phyloP scores from a whole-genome alignment of 495 filamentous ascomycete genomes.

The Tuber borchii region DNA sequence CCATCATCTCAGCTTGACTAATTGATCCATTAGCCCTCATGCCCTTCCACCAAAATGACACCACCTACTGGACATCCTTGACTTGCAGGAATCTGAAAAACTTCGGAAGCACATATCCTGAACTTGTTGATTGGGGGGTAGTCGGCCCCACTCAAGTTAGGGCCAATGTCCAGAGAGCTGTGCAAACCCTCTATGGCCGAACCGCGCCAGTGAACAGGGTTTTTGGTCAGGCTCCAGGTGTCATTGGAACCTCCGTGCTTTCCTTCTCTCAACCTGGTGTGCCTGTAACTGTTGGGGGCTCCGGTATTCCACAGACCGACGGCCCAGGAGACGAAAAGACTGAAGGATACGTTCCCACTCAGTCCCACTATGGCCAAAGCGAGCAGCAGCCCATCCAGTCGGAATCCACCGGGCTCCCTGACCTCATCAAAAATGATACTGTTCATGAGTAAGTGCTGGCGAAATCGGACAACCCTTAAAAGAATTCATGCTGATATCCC shows the following conservation, averaged over 20 bases:
- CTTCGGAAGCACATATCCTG: constrained; percentile 51
- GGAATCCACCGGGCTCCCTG: not conserved
- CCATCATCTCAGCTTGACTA: not conserved
- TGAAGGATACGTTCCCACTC: constrained; percentile 11
- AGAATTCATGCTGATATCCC: not conserved
- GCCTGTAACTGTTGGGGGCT: not conserved
- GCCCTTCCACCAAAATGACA: constrained; percentile 44
- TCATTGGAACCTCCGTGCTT: not conserved
- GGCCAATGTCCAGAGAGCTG: constrained; percentile 37
- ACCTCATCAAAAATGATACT: constrained; percentile 20
- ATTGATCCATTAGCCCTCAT: constrained; percentile 29
- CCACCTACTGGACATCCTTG: constrained; percentile 40
- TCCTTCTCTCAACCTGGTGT: constrained; percentile 2
- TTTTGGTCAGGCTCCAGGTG: constrained; percentile 19
- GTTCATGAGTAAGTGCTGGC: constrained; percentile 24
- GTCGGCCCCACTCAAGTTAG: constrained; percentile 33
- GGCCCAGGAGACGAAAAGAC: constrained; percentile 25
- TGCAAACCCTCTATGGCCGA: constrained; percentile 44
- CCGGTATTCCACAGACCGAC: constrained; percentile 26
- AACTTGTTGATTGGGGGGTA: constrained; percentile 44
- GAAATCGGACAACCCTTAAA: not conserved
- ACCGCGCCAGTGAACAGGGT: constrained; percentile 22
- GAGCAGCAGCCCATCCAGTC: constrained; percentile 8
- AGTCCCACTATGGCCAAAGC: constrained; percentile 5
- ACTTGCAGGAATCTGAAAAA: constrained; percentile 36